These are phyloP conservation scores for Amylocarpus encephaloides DNA, from an alignment of 2,329 filamentous ascomycete species.

Conservation along the genomic window DNA sequence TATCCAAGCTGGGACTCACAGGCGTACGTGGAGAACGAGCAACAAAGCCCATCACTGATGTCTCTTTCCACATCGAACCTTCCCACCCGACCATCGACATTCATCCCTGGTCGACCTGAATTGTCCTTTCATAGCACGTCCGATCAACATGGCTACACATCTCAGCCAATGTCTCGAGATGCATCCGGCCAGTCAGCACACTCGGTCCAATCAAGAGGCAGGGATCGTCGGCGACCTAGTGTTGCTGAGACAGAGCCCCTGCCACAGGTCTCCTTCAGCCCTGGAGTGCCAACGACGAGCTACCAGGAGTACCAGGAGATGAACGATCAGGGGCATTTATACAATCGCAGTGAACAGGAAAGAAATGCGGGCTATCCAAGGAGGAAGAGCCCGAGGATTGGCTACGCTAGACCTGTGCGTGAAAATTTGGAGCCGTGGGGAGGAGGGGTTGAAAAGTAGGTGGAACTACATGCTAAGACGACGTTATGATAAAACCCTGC, in stretches of 20 bases:
- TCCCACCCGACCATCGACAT: slow-evolving; percentile 12
- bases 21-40: slow-evolving; percentile 14
- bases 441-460: slow-evolving; percentile 15
- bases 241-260: slow-evolving; percentile 28
- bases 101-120: slow-evolving; percentile 34
- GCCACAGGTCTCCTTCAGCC: slow-evolving; percentile 25
- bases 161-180: slow-evolving; percentile 45
- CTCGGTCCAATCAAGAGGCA: slow-evolving; percentile 5
- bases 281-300: slow-evolving; percentile 19
- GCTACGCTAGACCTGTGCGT: slow-evolving; percentile 14
- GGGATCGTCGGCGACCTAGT: slow-evolving; percentile 11
- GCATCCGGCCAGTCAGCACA: slow-evolving; percentile 36
- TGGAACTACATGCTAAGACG: background rate
- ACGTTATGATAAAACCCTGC: background rate
- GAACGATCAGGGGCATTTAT: background rate
- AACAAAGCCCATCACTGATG: slow-evolving; percentile 10
- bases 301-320: slow-evolving; percentile 21
- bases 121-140: slow-evolving; percentile 34
- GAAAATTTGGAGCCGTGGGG: slow-evolving; percentile 13
- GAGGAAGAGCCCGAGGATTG: slow-evolving; percentile 20
- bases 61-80: slow-evolving; percentile 20
- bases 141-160: slow-evolving; percentile 37
- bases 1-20: slow-evolving; percentile 16
- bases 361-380: slow-evolving; percentile 3
- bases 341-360: background rate